phyloP scores from a whole-genome alignment of 2,329 filamentous ascomycete genomes.

The Verticillium dahliae region DNA sequence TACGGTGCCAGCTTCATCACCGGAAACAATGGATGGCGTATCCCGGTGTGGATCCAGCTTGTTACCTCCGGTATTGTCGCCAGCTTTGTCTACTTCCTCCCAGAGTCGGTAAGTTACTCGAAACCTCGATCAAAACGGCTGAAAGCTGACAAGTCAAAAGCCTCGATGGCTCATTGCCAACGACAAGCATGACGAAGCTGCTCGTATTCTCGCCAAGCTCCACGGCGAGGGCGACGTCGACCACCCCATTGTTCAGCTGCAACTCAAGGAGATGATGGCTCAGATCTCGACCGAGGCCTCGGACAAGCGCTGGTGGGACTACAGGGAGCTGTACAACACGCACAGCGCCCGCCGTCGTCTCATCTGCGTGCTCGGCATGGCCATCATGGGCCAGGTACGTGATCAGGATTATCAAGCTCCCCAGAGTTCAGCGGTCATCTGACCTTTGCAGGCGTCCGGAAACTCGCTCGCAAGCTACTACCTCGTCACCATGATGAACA shows the following conservation, averaged over 20 bases:
- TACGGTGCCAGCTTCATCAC: constrained; percentile 40
- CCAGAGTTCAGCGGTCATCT: background rate
- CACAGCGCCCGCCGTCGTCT: constrained; percentile 42
- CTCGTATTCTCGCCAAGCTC: constrained; percentile 36
- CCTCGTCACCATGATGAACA: constrained; percentile 43
- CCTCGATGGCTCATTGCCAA: constrained; percentile 38
- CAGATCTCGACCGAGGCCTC: constrained; percentile 40
- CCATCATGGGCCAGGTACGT: constrained; percentile 46
- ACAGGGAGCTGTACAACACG: constrained; percentile 44
- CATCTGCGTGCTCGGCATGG: constrained; percentile 43
- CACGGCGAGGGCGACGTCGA: constrained; percentile 45
- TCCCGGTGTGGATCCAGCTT: constrained; percentile 46
- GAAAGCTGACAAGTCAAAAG: background rate
- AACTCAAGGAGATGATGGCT: constrained; percentile 41
- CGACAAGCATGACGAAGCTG: constrained; percentile 31
- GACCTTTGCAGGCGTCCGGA: constrained; percentile 18
- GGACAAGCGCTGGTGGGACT: constrained; percentile 52
- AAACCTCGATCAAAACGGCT: accelerated
- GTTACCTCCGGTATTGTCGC: constrained; percentile 41
- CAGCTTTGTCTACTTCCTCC: constrained; percentile 33
- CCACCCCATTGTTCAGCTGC: constrained; percentile 43
- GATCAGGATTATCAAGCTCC: background rate
- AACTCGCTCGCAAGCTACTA: constrained; percentile 41
- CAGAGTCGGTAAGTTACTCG: constrained; percentile 28
- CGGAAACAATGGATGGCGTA: constrained; percentile 32